phyloP scores from a whole-genome alignment of 768 basidiomycete species.

The Suillus ampliporus region DNA sequence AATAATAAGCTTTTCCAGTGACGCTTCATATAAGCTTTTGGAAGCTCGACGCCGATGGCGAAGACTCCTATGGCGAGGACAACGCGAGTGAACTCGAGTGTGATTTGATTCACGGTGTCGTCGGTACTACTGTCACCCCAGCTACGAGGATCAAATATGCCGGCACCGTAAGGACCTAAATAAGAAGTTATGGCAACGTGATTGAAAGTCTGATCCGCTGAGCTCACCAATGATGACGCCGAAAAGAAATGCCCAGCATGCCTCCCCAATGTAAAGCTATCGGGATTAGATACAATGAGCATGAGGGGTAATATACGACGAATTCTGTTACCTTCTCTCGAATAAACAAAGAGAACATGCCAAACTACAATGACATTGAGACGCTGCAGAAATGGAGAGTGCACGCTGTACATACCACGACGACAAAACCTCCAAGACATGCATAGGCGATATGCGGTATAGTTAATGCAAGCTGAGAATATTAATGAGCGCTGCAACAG shows the following conservation, averaged over 20 bases:
- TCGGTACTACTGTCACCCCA: conserved; percentile 63
- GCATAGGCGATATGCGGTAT: conserved; percentile 80
- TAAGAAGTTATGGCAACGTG: conserved; percentile 15
- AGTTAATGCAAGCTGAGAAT: conserved; percentile 49
- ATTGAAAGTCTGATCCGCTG: conserved; percentile 5
- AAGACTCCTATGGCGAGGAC: conserved; percentile 97
- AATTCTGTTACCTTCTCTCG: conserved; percentile 70
- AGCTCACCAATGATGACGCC: conserved; percentile 84
- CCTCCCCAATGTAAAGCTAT: conserved; percentile 93
- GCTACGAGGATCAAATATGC: conserved; percentile 79
- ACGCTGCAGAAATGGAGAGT: background rate
- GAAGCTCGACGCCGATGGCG: conserved; percentile 96
- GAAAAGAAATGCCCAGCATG: conserved; percentile 93
- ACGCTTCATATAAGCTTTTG: conserved; percentile 91
- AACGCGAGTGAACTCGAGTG: conserved; percentile 87
- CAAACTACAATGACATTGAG: conserved; percentile 60
- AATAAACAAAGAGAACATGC: conserved; percentile 92
- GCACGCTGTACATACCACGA: conserved; percentile 54
- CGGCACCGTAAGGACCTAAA: conserved; percentile 80
- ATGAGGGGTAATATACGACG: background rate
- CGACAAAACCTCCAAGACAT: conserved; percentile 81
- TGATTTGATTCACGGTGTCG: conserved; percentile 70
- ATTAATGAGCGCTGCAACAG: conserved; percentile 10
- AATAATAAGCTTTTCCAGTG: conserved; percentile 93
- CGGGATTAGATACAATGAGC: conserved; percentile 14